phyloP scores from a whole-genome alignment of 2,329 filamentous ascomycete species.

The Pyrenophora graminea region DNA sequence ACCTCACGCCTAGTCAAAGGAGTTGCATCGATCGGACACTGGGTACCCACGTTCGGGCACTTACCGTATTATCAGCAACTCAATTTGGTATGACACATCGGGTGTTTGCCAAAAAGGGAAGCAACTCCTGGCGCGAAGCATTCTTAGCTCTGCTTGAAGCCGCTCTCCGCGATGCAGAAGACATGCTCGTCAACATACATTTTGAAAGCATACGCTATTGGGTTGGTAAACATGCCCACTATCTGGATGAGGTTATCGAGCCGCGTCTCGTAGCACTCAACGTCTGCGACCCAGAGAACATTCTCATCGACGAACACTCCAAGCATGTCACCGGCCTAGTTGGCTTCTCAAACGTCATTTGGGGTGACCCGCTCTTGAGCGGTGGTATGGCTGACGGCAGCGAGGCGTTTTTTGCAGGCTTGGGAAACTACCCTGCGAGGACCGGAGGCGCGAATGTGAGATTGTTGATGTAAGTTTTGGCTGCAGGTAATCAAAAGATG shows the following conservation, averaged over 20 bases:
- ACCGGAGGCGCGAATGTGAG: slow-evolving; percentile 41
- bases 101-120: slow-evolving; percentile 53
- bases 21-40: slow-evolving; percentile 47
- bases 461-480: slow-evolving; percentile 48
- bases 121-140: slow-evolving; percentile 57
- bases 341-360: slow-evolving; percentile 59
- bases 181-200: slow-evolving; percentile 61
- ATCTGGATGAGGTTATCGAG: slow-evolving; percentile 56
- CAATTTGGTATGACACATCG: slow-evolving; percentile 57
- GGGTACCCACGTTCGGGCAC: slow-evolving; percentile 47
- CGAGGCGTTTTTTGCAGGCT: slow-evolving; percentile 50
- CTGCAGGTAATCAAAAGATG: not conserved
- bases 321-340: slow-evolving; percentile 56
- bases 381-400: slow-evolving; percentile 49
- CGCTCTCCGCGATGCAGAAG: slow-evolving; percentile 61
- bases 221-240: slow-evolving; percentile 49
- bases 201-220: slow-evolving; percentile 60
- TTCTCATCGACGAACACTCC: slow-evolving; percentile 56
- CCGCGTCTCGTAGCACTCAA: slow-evolving; percentile 58
- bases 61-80: slow-evolving; percentile 52
- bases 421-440: slow-evolving; percentile 44
- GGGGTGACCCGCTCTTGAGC: slow-evolving; percentile 61
- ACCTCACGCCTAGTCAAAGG: slow-evolving; percentile 44
- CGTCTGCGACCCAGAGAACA: slow-evolving; percentile 54
- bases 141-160: slow-evolving; percentile 59